Evolutionary conservation across 2,329 filamentous ascomycete genomes (phyloP), one percentile per base, ranked within the genome.

Genomic region (Pseudopyrenochaeta lycopersici): DNA sequence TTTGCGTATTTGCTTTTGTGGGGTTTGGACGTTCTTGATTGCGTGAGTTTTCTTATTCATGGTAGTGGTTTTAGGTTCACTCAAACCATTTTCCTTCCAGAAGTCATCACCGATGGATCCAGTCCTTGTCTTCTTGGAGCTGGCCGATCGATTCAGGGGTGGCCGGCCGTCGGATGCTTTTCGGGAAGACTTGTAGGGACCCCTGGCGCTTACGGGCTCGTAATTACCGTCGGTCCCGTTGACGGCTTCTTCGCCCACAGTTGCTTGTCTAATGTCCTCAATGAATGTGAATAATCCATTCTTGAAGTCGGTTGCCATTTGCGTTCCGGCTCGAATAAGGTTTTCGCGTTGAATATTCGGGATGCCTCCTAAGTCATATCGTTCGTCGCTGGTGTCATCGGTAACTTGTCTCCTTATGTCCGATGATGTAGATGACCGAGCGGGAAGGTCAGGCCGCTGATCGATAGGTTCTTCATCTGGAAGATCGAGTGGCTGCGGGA

Each of bases 201-300:
- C 59, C 54, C 62, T 62, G 40, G 35, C 52, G 45, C 41, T 74
- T 64, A 56, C 71, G 60, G 50, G 69, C 65, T 52, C 64, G 52
- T 77, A 62, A 56, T 76, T 70, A 56, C 76, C 74, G 30, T 56
- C 56, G 17, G 53, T 41, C 14, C 56, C 60, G 30, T 78, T 78
- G 36, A 86, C 88, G 55, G 88, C 91, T 78, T 99, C 95, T 49
- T 99, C 95, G 20, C 95, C 95, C 6, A 99, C 92, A 0, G 95
- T 97, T 12, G 94, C 96, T 76, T 98, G 95, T 62, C 93, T 85
- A 42, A 99, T 87, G 71, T 99, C 95, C 73, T 98, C 95, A 54
- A 97, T 87, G 76, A 99, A 99, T 1, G 91, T 97, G 87, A 90
- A 93, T 43, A 99, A 79, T 1, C 95, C 94, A 46, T 95, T 87